phyloP scores from a whole-genome alignment of 2,329 filamentous ascomycete genomes.

The Penicillium sp. region DNA sequence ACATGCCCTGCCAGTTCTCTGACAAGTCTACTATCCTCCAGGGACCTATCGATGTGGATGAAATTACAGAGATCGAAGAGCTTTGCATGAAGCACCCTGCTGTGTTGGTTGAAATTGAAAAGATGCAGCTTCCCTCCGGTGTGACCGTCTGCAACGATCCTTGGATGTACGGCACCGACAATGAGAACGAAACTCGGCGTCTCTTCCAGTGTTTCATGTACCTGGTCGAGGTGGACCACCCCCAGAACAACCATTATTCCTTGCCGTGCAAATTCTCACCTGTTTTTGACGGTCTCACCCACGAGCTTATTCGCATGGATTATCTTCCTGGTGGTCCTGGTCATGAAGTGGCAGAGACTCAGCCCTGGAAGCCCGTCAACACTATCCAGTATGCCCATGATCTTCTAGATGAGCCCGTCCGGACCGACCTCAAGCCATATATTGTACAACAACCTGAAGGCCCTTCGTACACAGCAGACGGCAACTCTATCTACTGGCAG shows the following conservation, averaged over 20 bases:
- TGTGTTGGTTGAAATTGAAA: conserved; percentile 59
- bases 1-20: background rate
- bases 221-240: conserved; percentile 34
- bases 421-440: conserved; percentile 63
- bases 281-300: conserved; percentile 57
- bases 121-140: conserved; percentile 57
- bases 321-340: conserved; percentile 65
- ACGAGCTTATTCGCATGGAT: conserved; percentile 67
- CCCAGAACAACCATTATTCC: conserved; percentile 40
- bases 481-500: conserved; percentile 61
- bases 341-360: conserved; percentile 54
- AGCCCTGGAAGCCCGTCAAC: conserved; percentile 56
- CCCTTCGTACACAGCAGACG: conserved; percentile 59
- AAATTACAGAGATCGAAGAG: conserved; percentile 58
- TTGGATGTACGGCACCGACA: conserved; percentile 65
- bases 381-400: conserved; percentile 59
- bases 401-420: conserved; percentile 62
- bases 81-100: conserved; percentile 54
- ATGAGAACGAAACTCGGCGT: conserved; percentile 39
- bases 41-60: conserved; percentile 58
- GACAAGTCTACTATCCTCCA: conserved; percentile 37
- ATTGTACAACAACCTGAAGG: conserved; percentile 65
- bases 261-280: conserved; percentile 39
- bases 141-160: conserved; percentile 58
- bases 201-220: conserved; percentile 45